Evolutionary conservation across 2,329 filamentous ascomycete genomes (phyloP).

Genomic region (Calonectria multiphialidica): DNA sequence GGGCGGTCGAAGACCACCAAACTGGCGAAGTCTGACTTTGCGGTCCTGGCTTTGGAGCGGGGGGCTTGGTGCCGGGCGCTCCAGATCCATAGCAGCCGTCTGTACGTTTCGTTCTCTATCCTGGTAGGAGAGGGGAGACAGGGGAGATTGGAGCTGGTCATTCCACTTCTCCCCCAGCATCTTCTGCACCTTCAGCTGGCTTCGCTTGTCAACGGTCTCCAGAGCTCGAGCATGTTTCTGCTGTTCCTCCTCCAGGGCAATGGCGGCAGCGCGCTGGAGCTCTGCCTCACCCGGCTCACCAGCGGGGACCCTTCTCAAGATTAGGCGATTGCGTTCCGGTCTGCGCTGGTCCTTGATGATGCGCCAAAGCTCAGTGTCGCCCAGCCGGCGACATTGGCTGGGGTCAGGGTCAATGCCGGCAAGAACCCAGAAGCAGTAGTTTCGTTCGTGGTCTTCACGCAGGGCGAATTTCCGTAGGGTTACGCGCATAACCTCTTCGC

Average conservation of each 20-base stretch:
- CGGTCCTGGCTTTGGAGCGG: conserved; percentile 56
- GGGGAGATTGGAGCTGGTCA: conserved; percentile 82
- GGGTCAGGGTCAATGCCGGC: conserved; percentile 88
- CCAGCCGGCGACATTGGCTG: conserved; percentile 82
- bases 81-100: conserved; percentile 69
- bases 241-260: conserved; percentile 88
- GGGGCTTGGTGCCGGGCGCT: conserved; percentile 66
- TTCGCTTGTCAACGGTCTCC: conserved; percentile 77
- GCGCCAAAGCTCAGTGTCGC: conserved; percentile 89
- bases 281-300: conserved; percentile 91
- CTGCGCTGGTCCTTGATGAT: conserved; percentile 89
- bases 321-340: conserved; percentile 89
- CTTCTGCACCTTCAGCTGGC: conserved; percentile 89
- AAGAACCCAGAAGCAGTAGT: conserved; percentile 97
- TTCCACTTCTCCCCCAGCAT: conserved; percentile 90
- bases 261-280: conserved; percentile 86
- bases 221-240: conserved; percentile 76
- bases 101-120: conserved; percentile 77
- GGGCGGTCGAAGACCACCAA: conserved; percentile 91
- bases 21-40: conserved; percentile 77
- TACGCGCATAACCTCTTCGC: conserved; percentile 91
- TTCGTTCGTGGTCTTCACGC: conserved; percentile 90
- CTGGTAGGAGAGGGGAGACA: conserved; percentile 82
- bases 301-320: conserved; percentile 91
- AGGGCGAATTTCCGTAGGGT: conserved; percentile 90